phyloP scores from a whole-genome alignment of 2,329 filamentous ascomycete genomes.

The Aspergillus sp. region DNA sequence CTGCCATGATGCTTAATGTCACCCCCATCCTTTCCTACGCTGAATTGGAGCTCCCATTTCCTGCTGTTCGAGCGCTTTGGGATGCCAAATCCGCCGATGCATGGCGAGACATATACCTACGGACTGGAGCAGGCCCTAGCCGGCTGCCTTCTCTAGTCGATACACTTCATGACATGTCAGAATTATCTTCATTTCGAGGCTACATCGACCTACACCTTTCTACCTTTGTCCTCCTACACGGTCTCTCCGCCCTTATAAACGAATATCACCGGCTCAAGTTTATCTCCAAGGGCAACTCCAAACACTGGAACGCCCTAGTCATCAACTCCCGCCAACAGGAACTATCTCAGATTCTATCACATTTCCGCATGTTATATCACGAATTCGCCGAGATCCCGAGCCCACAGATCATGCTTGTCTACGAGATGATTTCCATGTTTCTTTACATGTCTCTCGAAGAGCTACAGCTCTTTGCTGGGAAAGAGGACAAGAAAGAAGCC shows the following conservation, averaged over 20 bases:
- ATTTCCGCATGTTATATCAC: constrained; percentile 43
- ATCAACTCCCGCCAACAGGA: constrained; percentile 61
- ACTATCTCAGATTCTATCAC: constrained; percentile 58
- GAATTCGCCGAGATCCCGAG: constrained; percentile 16
- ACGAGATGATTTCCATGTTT: constrained; percentile 37
- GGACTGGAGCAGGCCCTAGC: constrained; percentile 24
- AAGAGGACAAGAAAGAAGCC: constrained; percentile 42
- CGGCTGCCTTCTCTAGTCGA: constrained; percentile 45
- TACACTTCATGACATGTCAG: constrained; percentile 56
- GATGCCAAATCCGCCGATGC: constrained; percentile 60
- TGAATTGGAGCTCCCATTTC: constrained; percentile 66
- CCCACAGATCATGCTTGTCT: constrained; percentile 31
- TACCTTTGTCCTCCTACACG: constrained; percentile 62
- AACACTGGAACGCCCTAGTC: constrained; percentile 45
- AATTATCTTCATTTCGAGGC: constrained; percentile 53
- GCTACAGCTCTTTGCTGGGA: constrained; percentile 45
- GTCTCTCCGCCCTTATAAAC: constrained; percentile 64
- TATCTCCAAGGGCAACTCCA: constrained; percentile 44
- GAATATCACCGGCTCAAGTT: constrained; percentile 59
- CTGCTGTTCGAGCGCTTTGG: constrained; percentile 64
- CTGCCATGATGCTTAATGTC: constrained; percentile 65
- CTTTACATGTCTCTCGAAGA: constrained; percentile 45
- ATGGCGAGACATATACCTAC: constrained; percentile 64
- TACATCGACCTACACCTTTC: constrained; percentile 58
- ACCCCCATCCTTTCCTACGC: constrained; percentile 68